Conservation (phyloP, 768 basidiomycete genomes). For the Suillus ampliporus region DNA sequence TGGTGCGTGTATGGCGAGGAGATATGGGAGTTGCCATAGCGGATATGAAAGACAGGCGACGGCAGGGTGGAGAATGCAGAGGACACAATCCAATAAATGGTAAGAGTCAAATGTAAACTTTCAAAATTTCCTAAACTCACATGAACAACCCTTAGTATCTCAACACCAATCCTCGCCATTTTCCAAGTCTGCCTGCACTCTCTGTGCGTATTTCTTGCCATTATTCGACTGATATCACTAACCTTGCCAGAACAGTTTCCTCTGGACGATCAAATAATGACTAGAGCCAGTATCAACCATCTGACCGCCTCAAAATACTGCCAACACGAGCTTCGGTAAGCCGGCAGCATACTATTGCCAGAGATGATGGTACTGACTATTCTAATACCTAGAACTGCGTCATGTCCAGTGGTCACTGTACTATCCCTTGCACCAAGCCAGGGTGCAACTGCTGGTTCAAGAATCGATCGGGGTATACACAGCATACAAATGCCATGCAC, state of each 20-base stretch:
- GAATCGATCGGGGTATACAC: constrained; percentile 6
- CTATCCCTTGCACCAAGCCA: constrained; percentile 1
- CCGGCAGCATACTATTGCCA: too few relatives aligned
- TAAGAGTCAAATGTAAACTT: neutral
- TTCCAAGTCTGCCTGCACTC: neutral
- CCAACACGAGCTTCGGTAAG: too few relatives aligned
- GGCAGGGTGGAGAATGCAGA: neutral
- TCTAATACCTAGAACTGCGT: too few relatives aligned
- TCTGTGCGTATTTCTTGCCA: too few relatives aligned
- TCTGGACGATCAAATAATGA: too few relatives aligned
- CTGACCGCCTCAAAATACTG: too few relatives aligned
- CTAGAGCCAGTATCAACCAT: too few relatives aligned
- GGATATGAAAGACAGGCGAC: neutral
- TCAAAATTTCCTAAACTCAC: neutral
- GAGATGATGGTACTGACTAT: too few relatives aligned
- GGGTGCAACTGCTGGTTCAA: constrained; percentile 6
- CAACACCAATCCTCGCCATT: too few relatives aligned
- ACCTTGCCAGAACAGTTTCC: too few relatives aligned
- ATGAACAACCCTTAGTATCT: neutral
- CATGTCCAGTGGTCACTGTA: neutral
- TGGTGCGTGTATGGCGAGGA: constrained; percentile 1
- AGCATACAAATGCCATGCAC: too few relatives aligned
- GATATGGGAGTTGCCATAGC: neutral
- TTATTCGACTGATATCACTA: too few relatives aligned
- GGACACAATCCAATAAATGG: neutral